Evolutionary conservation across 2,329 filamentous ascomycete species (phyloP), one percentile per base, ranked within the genome.

Genomic region (Trichothecium roseum): DNA sequence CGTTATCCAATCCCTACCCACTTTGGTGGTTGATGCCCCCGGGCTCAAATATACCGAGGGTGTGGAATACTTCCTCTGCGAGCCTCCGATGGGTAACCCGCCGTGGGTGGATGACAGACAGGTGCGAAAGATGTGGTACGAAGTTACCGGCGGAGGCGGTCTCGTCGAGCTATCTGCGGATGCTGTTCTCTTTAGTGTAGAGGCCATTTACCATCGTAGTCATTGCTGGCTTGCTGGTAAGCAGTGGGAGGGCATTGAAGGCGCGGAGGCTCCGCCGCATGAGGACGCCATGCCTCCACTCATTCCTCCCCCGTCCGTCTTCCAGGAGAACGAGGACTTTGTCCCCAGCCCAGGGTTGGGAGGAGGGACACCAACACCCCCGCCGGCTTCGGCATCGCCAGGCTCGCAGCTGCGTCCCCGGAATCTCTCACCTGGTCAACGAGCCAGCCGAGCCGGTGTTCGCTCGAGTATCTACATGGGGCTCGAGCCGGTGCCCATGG

Each of bases 61-160:
- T 2, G 81, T 85, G 3, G 84, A 89, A 54, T 86, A 89, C 58
- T 91, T 89, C 62, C 64, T 89, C 18, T 88, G 84, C 54, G 70
- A 85, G 51, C 75, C 82, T 4, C 79, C 83, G 0, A 73, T 82
- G 49, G 80, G 79, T 14, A 78, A 78, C 37, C 67, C 76, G 0
- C 84, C 84, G 1, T 91, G 84, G 84, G 66, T 78, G 37, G 80
- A 81, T 36, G 72, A 74, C 27, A 65, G 68, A 24, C 63, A 74
- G 32, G 70, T 80, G 12, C 71, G 73, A 46, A 78, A 77, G 60
- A 75, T 77, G 48, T 85, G 81, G 81, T 85, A 84, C 55, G 74
- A 81, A 44, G 74, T 84, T 5, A 78, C 82, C 3, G 84, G 81
- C 14, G 68, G 69, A 22, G 68, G 66, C 10, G 66, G 64, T 8